Base-by-base conservation (phyloP, 2,329 filamentous ascomycete species). In the Teratosphaeria nubilosa region DNA sequence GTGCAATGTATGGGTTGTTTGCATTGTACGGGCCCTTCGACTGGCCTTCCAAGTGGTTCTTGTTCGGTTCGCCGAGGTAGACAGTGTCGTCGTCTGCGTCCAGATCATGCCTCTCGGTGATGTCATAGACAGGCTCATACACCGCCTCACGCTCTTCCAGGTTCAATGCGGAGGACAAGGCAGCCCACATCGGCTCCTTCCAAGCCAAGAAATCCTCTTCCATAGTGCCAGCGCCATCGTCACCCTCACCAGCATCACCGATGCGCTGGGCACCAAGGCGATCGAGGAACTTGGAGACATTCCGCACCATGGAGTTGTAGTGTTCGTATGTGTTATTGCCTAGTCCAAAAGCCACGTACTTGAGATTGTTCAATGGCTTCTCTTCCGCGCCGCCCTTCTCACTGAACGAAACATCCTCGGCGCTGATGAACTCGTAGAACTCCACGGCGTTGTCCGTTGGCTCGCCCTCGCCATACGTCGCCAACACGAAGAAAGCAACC, bases 261-360 rank as follows among this genome's bases (percentile, higher is more conserved):
- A 99, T 90, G 65, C 90, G 83, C 70, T 85, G 81, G 13, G 88
- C 94, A 61, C 94, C 94, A 22, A 95, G 80, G 69, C 88, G 92
- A 69, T 85, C 80, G 59, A 99, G 78, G 62, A 85, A 86, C 73
- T 87, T 85, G 76, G 94, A 85, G 59, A 97, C 86, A 63, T 92
- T 89, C 73, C 92, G 90, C 60, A 99, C 91, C 90, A 99, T 96
- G 56, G 88, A 88, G 78, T 99, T 99, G 82, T 96, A 99, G 80
- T 99, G 94, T 73, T 99, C 94, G 73, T 99, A 99, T 30, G 94
- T 97, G 80, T 97, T 99, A 81, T 99, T 99, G 65, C 94, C 94
- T 45, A 99, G 85, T 69, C 94, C 94, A 69, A 99, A 99, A 58
- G 91, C 83, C 69, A 99, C 91, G 71, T 91, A 99, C 74, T 91